phyloP scores from a whole-genome alignment of 1,284 basidiomycete genomes.

The Pseudozyma hubeiensis region DNA sequence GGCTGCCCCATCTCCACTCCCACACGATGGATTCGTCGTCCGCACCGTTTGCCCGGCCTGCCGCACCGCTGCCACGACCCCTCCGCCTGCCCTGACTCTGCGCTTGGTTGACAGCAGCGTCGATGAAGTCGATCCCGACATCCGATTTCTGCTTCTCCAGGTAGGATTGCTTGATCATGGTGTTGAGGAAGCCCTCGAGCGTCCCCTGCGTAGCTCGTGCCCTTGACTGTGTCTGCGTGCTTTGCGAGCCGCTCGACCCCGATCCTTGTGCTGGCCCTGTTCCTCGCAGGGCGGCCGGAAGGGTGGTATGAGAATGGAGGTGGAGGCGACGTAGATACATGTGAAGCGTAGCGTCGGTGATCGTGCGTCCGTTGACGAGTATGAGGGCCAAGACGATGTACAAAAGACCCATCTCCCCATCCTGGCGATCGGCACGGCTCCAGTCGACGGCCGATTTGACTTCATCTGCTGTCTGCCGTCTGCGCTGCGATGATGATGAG shows the following conservation, averaged over 20 bases:
- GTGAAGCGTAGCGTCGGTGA: constrained; percentile 56
- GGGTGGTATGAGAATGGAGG: constrained; percentile 24
- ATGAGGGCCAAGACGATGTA: constrained; percentile 66
- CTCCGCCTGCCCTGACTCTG: constrained; percentile 24
- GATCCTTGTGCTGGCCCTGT: constrained; percentile 24
- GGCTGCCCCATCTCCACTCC: constrained; percentile 68
- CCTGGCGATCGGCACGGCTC: constrained; percentile 46
- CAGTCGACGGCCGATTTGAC: constrained; percentile 37
- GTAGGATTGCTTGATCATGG: constrained; percentile 59
- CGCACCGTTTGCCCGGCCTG: constrained; percentile 5
- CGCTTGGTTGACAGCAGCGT: constrained; percentile 28
- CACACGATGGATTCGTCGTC: constrained; percentile 52
- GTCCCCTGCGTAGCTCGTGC: constrained; percentile 25
- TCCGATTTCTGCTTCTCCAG: constrained; percentile 57
- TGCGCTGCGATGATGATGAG: constrained; percentile 13
- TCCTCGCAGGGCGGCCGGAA: constrained; percentile 31
- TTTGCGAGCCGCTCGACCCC: constrained; percentile 22
- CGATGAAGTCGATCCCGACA: constrained; percentile 15
- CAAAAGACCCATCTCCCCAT: constrained; percentile 62
- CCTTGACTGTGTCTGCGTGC: constrained; percentile 43
- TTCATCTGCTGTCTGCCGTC: constrained; percentile 1
- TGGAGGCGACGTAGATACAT: constrained; percentile 35
- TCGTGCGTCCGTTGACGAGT: constrained; percentile 64
- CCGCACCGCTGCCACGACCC: constrained; percentile 21
- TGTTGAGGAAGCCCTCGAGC: constrained; percentile 52